Base-by-base conservation (phyloP, 148 eudicot species). In the Rhododendron ferrugineum region DNA sequence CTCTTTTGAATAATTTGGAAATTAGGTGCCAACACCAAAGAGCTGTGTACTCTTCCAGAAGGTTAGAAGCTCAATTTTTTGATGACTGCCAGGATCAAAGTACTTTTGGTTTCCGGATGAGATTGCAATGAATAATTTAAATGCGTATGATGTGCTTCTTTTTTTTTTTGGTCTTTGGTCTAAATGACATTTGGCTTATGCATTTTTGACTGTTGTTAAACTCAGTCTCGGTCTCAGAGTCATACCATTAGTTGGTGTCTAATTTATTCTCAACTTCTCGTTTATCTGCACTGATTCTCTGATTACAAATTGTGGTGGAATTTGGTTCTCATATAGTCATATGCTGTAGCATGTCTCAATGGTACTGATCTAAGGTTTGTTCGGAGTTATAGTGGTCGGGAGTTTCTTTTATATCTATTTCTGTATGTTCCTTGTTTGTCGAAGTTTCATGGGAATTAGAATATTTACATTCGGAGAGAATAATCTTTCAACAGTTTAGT, bases 1-100 rank as follows among this genome's bases (percentile, higher is more conserved):
- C 50, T 84, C 78, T 72, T 37, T 50, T 70, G 40, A 13, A 70
- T 70, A 52, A 49, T 52, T 36, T 11, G 70, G 26, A 49, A 84
- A 37, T 83, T 73, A 49, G 85, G 66, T 72, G 47, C 60, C 30
- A 30, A 73, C 68, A 84, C 79, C 23, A 3, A 26, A 40, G 52
- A 34, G 36, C 68, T 84, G 81, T 54, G 34, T 84, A 54, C 80
- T 34, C 85, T 73, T 30, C 54, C 52, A 54, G 52, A 36, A 84
- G 81, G 80, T 54, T 70, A 52, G 15, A 14, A 26, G 80, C 79
- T 36, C 76, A 13, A 46, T 49, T 30, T 83, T 52, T 9, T 20
- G n/a, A 78, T 50, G 26, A 72, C 20, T 83, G 46, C 50, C 34
- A 40, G 26, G 76, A 58, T 74, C 36, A 54, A 79, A 74, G 77